Percentiles rank a stretch among this genome's conserved stretches.
Evolutionary conservation across 2,329 filamentous ascomycete genomes (phyloP).

Genomic region (Zopfia rhizophila): DNA sequence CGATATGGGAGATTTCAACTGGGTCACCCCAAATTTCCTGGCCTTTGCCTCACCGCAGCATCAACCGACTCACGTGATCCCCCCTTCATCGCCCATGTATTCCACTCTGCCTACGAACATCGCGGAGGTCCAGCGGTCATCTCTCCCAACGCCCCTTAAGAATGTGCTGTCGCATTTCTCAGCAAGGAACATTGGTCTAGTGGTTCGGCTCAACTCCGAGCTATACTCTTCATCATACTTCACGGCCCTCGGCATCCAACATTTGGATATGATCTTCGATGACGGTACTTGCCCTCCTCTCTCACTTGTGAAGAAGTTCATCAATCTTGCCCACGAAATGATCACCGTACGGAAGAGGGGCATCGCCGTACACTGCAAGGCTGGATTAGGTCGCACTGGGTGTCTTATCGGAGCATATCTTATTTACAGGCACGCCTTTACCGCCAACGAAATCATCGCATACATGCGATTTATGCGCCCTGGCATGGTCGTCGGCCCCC

Average conservation of each 20-base stretch:
- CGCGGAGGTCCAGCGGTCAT: constrained; percentile 75
- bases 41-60: constrained; percentile 96
- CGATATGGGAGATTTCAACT: constrained; percentile 99
- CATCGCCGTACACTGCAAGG: constrained; percentile 98
- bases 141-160: constrained; percentile 88
- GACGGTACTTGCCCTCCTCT: constrained; percentile 95
- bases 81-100: constrained; percentile 77
- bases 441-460: constrained; percentile 94
- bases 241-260: constrained; percentile 91
- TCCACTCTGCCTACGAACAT: constrained; percentile 78
- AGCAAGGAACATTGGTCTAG: constrained; percentile 87
- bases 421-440: constrained; percentile 97
- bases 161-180: constrained; percentile 93
- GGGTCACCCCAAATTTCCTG: constrained; percentile 94
- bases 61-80: constrained; percentile 76
- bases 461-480: constrained; percentile 99
- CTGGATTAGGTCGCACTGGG: constrained; percentile 91
- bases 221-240: constrained; percentile 98
- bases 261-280: constrained; percentile 99
- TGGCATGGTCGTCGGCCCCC: constrained; percentile 97
- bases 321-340: constrained; percentile 92
- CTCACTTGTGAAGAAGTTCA: constrained; percentile 90
- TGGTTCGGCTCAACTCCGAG: constrained; percentile 94
- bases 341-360: constrained; percentile 91
- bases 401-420: constrained; percentile 97